Evolutionary conservation across 139 green algal species (phyloP), one percentile per base, ranked within the genome.

Genomic region (Parachlorella kessleri): DNA sequence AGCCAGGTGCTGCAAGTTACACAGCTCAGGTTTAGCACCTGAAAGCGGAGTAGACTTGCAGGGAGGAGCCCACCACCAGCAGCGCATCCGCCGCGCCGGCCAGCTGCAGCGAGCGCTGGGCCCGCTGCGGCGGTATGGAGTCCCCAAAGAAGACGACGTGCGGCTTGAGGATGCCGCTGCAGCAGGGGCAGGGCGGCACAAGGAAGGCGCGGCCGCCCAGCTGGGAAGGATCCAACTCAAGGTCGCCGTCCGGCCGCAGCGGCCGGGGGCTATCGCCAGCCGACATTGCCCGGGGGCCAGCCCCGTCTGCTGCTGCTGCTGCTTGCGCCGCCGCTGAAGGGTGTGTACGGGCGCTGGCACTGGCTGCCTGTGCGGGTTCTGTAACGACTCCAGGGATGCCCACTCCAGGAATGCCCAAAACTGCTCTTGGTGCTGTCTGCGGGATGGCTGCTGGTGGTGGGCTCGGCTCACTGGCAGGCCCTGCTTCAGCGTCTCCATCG

Each of bases 141-240:
- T 93, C 92, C 0, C 94, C 94, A 79, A 98, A 98, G 66, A 97
- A 98, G 0, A 95, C 90, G 0, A 98, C 93, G 40, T 96, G 76
- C 4, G 95, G 95, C 83, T 97, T 98, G 0, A 98, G 86, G 14
- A 92, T 76, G 63, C 92, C 92, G 48, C 91, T 86, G 71, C 90
- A 97, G 1, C n/a, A 28, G 1, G 48, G 7, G 73, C 94, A 98
- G 14, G 83, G 37, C 6, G 94, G 90, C 38, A 96, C 83, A 4
- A 63, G 18, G 75, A 98, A 98, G 64, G 76, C 74, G 3, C 80
- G 14, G 6, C 84, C 86, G 18, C 81, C 83, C 42, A 42, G 33
- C 6, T 5, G 32, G 14, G 21, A 28, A 14, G 48, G 48, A 18
- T 59, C 73, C 74, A 97, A 68, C 88, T 96, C 93, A 30, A 94